These are phyloP conservation scores for Trichoderma atrobrunneum DNA, from an alignment of 2,329 filamentous ascomycete species.

Conservation along the genomic window DNA sequence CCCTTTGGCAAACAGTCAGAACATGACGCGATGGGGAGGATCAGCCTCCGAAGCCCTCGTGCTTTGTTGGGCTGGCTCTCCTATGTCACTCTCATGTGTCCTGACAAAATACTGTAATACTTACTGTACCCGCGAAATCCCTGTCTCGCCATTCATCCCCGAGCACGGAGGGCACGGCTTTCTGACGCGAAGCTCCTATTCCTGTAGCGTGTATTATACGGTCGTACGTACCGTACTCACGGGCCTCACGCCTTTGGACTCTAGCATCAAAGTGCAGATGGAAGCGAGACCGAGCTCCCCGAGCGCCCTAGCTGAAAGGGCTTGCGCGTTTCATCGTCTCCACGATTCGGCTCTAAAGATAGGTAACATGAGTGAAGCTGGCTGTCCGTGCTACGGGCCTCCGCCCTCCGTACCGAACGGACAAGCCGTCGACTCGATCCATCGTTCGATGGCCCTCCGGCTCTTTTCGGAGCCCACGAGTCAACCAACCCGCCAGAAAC, in stretches of 20 bases:
- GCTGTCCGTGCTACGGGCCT: not conserved
- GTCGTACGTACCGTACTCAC: not conserved
- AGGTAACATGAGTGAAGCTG: not conserved
- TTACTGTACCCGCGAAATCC: not conserved
- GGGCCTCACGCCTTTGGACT: not conserved
- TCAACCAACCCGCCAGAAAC: not conserved
- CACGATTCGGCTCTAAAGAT: constrained; percentile 9
- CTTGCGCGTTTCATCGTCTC: constrained; percentile 13
- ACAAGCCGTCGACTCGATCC: constrained; percentile 4
- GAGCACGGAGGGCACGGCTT: not conserved
- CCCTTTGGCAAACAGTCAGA: not conserved
- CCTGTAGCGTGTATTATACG: not conserved
- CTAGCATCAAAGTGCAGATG: not conserved
- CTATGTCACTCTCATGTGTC: not conserved
- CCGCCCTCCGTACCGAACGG: constrained; percentile 5
- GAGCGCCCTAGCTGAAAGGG: not conserved
- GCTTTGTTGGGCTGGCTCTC: not conserved
- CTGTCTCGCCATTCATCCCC: not conserved
- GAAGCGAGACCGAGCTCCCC: constrained; percentile 4
- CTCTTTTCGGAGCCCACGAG: not conserved
- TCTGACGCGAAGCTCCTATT: constrained; percentile 9
- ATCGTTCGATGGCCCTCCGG: constrained; percentile 4
- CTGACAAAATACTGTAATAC: not conserved
- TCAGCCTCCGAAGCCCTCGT: not conserved
- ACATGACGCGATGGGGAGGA: not conserved